Conservation (phyloP, 140 eudicot genomes). For the Anethum foeniculum region DNA sequence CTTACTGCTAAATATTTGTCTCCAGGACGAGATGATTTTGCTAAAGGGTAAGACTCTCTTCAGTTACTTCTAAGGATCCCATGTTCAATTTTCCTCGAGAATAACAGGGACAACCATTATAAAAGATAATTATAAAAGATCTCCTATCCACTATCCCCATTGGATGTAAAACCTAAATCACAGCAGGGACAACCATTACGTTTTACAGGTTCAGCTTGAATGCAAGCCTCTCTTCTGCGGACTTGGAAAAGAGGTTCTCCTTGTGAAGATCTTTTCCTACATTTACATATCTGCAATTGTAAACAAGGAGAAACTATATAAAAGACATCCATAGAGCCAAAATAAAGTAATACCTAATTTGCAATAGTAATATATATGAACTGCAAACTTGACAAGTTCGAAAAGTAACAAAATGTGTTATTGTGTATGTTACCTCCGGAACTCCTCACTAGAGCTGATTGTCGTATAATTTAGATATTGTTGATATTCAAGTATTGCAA, state of each 20-base stretch:
- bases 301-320: neutral
- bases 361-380: neutral
- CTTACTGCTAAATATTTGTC: constrained; percentile 78
- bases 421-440: constrained; percentile 51
- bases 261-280: constrained; percentile 71
- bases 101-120: constrained; percentile 63
- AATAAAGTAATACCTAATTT: neutral
- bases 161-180: constrained; percentile 68
- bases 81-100: constrained; percentile 54
- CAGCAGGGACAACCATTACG: constrained; percentile 85
- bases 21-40: constrained; percentile 54
- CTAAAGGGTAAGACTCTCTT: constrained; percentile 72
- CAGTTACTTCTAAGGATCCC: constrained; percentile 76
- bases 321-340: neutral
- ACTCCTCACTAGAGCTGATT: constrained; percentile 90
- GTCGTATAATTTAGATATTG: constrained; percentile 56
- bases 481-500: constrained; percentile 71
- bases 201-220: constrained; percentile 79
- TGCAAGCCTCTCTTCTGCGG: constrained; percentile 58
- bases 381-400: no score
- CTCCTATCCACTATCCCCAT: constrained; percentile 62
- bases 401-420: neutral
- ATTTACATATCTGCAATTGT: constrained; percentile 53
- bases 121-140: constrained; percentile 33
- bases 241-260: constrained; percentile 46